phyloP scores from a whole-genome alignment of 179 eudicot species.

The Carnegiea gigantea region DNA sequence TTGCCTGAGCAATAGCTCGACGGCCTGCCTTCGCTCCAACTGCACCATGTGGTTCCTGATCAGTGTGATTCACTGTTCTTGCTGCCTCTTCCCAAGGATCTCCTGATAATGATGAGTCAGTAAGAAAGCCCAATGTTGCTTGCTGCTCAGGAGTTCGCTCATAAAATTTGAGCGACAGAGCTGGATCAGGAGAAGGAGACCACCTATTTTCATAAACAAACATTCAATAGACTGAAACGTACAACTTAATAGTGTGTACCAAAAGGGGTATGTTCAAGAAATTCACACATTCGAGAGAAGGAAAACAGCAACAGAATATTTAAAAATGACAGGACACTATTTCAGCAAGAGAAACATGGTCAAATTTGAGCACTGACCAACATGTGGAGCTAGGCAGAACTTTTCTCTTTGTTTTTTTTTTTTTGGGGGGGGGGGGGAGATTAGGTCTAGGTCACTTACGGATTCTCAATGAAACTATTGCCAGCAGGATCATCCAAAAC shows the following conservation, averaged over 20 bases:
- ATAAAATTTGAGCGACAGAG: conserved; percentile 60
- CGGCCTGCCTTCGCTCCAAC: conserved; percentile 87
- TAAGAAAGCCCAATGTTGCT: conserved; percentile 71
- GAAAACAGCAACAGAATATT: background rate
- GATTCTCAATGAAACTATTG: conserved; percentile 91
- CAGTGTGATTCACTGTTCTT: conserved; percentile 32
- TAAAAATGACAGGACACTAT: background rate
- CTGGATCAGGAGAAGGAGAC: conserved; percentile 88
- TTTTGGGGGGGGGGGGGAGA: background rate
- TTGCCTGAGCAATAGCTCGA: conserved; percentile 86
- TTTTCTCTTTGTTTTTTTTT: too few species aligned
- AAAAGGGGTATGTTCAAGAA: background rate
- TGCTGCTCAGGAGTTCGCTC: conserved; percentile 91
- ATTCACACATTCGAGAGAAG: background rate
- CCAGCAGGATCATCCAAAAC: conserved; percentile 96
- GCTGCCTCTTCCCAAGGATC: conserved; percentile 41
- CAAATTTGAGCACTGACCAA: background rate
- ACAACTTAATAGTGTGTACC: background rate
- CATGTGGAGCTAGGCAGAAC: background rate
- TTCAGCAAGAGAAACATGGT: background rate
- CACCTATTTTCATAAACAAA: conserved; percentile 41
- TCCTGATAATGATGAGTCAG: conserved; percentile 45
- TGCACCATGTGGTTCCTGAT: conserved; percentile 70
- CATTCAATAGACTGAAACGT: background rate
- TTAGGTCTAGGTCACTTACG: conserved; percentile 45